Percentiles rank a stretch among this genome's conserved stretches.
phyloP scores from a whole-genome alignment of 1,139 yeast species.

The Geotrichum fermentans region DNA sequence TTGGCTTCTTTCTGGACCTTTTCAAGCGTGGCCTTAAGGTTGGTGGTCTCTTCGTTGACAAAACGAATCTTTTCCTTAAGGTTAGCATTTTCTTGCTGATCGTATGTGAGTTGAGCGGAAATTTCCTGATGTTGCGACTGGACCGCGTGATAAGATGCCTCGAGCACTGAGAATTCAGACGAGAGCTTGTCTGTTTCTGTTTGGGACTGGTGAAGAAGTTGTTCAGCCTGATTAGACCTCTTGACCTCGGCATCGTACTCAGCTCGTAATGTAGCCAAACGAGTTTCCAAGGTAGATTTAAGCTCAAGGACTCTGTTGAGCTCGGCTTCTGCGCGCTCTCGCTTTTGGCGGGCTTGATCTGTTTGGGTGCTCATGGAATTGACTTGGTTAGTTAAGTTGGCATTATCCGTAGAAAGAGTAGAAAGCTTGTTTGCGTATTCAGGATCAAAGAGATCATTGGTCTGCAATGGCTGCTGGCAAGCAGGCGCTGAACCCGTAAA shows the following conservation, averaged over 20 bases:
- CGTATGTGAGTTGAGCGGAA: constrained; percentile 55
- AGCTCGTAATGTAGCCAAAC: constrained; percentile 59
- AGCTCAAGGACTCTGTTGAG: constrained; percentile 57
- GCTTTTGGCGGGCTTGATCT: constrained; percentile 61
- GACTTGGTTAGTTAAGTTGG: constrained; percentile 80
- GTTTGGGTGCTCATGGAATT: constrained; percentile 75
- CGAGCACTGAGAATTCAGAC: constrained; percentile 72
- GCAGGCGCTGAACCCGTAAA: constrained; percentile 17
- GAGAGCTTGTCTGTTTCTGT: constrained; percentile 69
- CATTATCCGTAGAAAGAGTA: constrained; percentile 77
- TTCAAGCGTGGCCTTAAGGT: constrained; percentile 53
- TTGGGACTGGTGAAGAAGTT: constrained; percentile 52
- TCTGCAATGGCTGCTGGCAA: constrained; percentile 26
- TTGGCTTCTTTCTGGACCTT: constrained; percentile 50
- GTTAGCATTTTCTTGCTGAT: constrained; percentile 60
- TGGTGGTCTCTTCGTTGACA: constrained; percentile 62
- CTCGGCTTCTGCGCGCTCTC: constrained; percentile 72
- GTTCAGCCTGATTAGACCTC: constrained; percentile 62
- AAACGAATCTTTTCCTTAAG: constrained; percentile 64
- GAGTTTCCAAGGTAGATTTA: constrained; percentile 67
- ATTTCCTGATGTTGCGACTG: constrained; percentile 62
- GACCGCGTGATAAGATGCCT: constrained; percentile 73
- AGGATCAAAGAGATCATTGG: constrained; percentile 53
- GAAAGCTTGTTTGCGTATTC: constrained; percentile 62
- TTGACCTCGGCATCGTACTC: constrained; percentile 72